Evolutionary conservation across 805 yeast genomes (phyloP).

Genomic region (Candida oleophila): DNA sequence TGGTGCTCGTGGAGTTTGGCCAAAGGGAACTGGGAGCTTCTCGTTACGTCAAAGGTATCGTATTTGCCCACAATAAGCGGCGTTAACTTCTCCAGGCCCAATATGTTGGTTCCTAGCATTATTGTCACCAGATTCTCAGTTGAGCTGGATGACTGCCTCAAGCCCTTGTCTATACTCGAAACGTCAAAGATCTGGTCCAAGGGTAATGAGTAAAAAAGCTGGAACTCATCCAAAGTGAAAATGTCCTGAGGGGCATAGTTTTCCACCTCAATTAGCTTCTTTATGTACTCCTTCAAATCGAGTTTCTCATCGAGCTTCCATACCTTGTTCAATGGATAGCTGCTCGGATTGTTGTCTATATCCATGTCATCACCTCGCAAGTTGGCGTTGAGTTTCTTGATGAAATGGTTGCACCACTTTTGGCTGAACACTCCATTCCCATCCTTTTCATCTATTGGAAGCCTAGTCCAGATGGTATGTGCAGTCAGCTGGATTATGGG

Average conservation of each 20-base stretch:
- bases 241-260: conserved; percentile 50
- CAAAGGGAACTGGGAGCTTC: conserved; percentile 22
- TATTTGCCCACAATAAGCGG: conserved; percentile 62
- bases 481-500: conserved; percentile 66
- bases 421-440: conserved; percentile 66
- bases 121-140: conserved; percentile 49
- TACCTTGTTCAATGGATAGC: conserved; percentile 42
- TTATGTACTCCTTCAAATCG: conserved; percentile 45
- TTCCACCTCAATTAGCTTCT: conserved; percentile 23
- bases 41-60: conserved; percentile 41
- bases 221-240: conserved; percentile 61
- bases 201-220: conserved; percentile 58
- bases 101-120: conserved; percentile 61
- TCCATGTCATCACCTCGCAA: conserved; percentile 47
- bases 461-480: conserved; percentile 58
- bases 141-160: conserved; percentile 34
- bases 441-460: conserved; percentile 53
- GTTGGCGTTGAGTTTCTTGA: conserved; percentile 49
- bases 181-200: conserved; percentile 55
- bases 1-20: conserved; percentile 6
- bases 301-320: conserved; percentile 62
- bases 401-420: conserved; percentile 57
- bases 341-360: conserved; percentile 26
- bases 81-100: conserved; percentile 60
- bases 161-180: conserved; percentile 42